Evolutionary conservation across 2,329 filamentous ascomycete species (phyloP), one percentile per base, ranked within the genome.

Genomic region (Pyrenophora teres): DNA sequence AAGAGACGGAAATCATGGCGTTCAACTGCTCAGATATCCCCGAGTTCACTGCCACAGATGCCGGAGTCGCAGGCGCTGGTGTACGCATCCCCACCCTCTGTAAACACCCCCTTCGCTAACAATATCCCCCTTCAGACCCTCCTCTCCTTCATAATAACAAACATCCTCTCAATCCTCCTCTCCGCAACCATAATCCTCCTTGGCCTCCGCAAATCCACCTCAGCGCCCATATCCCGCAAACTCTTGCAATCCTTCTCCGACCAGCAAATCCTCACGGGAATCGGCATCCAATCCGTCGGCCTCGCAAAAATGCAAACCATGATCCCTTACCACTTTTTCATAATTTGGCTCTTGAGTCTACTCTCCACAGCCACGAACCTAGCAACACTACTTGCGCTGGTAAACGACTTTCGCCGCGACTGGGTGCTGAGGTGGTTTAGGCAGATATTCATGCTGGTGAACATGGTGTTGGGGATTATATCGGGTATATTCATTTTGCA

Each of bases 271-370:
- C 76, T 88, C 47, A 85, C 84, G 15, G 85, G 86, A 35, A 87
- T 88, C 66, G 85, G 83, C n/a, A 83, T 89, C 50, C 85, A 88
- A 67, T 78, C 77, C 50, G 78, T 88, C 19, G 86, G 82, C 0
- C 78, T 89, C 1, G 81, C 81, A 4, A 84, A 85, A 64, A 80
- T 83, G 65, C 72, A 79, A 39, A 76, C 76, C 4, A 80, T 88
- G 67, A 79, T 86, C 0, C 80, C 84, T 0, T 89, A 89, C 67
- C 86, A 89, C 71, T 87, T 88, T 75, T 88, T 88, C 74, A 80
- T 88, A 47, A 82, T 88, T 58, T 88, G 85, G 86, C 85, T 87
- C 75, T 74, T 88, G 2, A 84, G 83, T 0, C 72, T 87, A 10
- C 76, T 88, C 6, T 84, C 84, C 13, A 87, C 84, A 57, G 83